Evolutionary conservation across 2,329 filamentous ascomycete species (phyloP).

Genomic region (Cladosporium austrohemisphaericum): DNA sequence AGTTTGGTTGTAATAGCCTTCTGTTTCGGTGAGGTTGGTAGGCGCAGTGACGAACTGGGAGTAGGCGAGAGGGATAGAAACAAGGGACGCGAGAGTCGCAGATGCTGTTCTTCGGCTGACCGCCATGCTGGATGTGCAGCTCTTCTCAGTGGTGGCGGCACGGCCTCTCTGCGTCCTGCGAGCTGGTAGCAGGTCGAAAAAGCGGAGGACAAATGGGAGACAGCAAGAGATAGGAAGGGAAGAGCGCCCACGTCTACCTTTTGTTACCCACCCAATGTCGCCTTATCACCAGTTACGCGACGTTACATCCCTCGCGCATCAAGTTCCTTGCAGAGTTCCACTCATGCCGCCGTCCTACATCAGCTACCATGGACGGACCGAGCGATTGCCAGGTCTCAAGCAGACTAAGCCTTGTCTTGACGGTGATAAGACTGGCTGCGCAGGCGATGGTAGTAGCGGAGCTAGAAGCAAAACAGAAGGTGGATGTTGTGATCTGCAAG

Average conservation of each 20-base stretch:
- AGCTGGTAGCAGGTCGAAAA: too few species aligned
- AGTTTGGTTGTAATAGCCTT: constrained; percentile 46
- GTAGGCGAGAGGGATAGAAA: neutral
- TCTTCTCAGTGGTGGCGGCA: neutral
- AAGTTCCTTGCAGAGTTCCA: neutral
- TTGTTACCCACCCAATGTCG: too few species aligned
- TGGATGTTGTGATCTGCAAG: too few species aligned
- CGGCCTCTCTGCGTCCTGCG: neutral
- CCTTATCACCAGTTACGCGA: too few species aligned
- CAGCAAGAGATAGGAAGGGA: neutral
- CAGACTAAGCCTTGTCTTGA: constrained; percentile 9
- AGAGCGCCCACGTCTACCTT: neutral
- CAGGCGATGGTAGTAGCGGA: neutral
- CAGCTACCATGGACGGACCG: neutral
- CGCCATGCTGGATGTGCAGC: neutral
- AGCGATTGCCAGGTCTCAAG: neutral
- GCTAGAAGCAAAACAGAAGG: constrained; percentile 8
- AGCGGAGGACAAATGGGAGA: neutral
- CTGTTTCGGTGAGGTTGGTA: constrained; percentile 41
- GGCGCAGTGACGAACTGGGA: constrained; percentile 46
- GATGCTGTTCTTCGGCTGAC: neutral
- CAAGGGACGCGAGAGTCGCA: neutral
- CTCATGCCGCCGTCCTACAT: neutral
- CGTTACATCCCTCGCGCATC: constrained; percentile 3
- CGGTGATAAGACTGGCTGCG: constrained; percentile 5